These are phyloP conservation scores for Bisporella sp. DNA, from an alignment of 2,329 filamentous ascomycete genomes.

Conservation along the genomic window DNA sequence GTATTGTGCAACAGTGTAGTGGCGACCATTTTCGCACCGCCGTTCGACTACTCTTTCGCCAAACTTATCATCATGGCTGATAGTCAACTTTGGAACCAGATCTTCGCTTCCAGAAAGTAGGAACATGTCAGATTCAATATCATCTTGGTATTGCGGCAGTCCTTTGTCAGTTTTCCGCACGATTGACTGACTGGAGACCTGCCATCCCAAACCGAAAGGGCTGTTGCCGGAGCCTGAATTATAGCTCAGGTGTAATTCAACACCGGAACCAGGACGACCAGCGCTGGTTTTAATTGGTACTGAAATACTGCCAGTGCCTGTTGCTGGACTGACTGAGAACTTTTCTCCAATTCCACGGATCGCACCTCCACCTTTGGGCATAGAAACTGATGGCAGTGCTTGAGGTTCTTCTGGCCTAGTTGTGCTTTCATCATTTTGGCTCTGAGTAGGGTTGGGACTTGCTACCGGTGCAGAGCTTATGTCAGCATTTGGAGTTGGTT, in stretches of 20 bases:
- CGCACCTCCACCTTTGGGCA: slow-evolving; percentile 2
- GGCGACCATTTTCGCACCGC: no score
- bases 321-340: neutral
- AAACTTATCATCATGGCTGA: no score
- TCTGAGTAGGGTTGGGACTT: no score
- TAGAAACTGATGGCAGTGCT: neutral
- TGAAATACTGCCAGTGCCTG: neutral
- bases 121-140: neutral
- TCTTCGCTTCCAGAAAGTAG: neutral
- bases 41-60: no score
- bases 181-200: neutral
- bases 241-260: neutral
- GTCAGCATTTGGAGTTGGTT: no score
- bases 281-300: neutral
- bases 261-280: neutral
- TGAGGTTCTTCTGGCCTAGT: neutral
- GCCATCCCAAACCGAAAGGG: slow-evolving; percentile 1
- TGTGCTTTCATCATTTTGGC: neutral
- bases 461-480: no score
- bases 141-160: slow-evolving; percentile 1
- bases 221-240: neutral
- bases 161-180: slow-evolving; percentile 1
- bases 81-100: neutral
- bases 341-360: slow-evolving; percentile 1
- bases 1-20: neutral